Base-by-base conservation (phyloP, 352 stramenopile genomes). In the Phytophthora citrophthora region DNA sequence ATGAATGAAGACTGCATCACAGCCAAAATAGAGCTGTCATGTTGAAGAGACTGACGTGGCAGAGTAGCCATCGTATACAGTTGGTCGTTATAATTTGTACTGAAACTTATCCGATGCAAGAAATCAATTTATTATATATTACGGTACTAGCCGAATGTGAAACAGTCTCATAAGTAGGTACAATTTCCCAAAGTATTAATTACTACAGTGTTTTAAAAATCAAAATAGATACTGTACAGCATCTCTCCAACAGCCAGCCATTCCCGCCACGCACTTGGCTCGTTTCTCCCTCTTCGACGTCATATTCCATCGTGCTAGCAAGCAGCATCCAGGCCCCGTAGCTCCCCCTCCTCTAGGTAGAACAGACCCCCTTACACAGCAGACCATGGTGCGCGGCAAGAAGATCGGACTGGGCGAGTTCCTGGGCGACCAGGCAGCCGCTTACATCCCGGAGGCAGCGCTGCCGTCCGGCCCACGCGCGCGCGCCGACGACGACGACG, bases 371-470 rank as follows among this genome's bases (percentile, higher is more conserved):
- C 16, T 44, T 38, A 41, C 49, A 43, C 16, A 51, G 36, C 43
- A 56, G 73, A 45, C 23, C 10, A 90, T 89, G 77, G 74, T 80
- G 18, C 75, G 75, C 48, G 79, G 68, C 50, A 87, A 90, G 70
- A 90, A 90, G 59, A 89, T 92, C 68, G 74, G 74, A 48, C 73
- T 92, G 31, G 79, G 83, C 51, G 81, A 90, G 72, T 92, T 90
- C 75, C 74, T 92, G 9, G 83, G 83, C 36, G 80, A 89, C 74
- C 65, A 86, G 48, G 72, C 72, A n/a, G 72, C 78, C 20, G 48
- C 57, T 20, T 90, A 89, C 56, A 91, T 84, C 51, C 77, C 80
- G 0, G 80, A 88, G 29, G 79, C 79, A 20, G 54, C 81, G 52
- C 63, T 92, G 27, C 83, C 83, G 11, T 89, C 83, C 6, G 83